Conservation (phyloP, 305 asterid genomes). For the Euphrasia arctica region DNA sequence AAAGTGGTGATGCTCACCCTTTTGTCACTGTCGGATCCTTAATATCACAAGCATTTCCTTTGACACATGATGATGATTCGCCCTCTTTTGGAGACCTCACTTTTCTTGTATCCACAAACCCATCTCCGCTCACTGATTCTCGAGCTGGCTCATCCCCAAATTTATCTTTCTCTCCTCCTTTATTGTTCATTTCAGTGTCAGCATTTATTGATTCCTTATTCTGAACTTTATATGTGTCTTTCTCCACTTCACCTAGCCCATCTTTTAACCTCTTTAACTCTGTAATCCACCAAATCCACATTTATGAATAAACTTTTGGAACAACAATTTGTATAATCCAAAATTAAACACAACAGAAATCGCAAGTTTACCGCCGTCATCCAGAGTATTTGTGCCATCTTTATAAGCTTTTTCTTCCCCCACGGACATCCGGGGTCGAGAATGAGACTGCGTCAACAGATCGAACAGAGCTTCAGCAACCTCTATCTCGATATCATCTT, state of each 20-base stretch:
- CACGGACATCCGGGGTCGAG: conserved; percentile 33
- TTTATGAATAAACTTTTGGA: conserved; percentile 22
- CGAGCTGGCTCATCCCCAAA: conserved; percentile 36
- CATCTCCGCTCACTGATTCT: conserved; percentile 38
- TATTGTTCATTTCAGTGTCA: conserved; percentile 23
- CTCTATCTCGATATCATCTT: conserved; percentile 65
- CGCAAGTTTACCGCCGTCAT: conserved; percentile 29
- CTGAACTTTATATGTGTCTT: conserved; percentile 30
- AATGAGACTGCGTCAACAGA: conserved; percentile 55
- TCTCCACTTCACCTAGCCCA: conserved; percentile 35
- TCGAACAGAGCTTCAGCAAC: conserved; percentile 75
- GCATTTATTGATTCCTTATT: conserved; percentile 34
- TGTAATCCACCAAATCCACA: conserved; percentile 46
- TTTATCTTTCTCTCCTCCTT: conserved; percentile 33
- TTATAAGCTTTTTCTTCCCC: conserved; percentile 29
- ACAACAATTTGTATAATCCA: conserved; percentile 14
- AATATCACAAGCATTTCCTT: conserved; percentile 48
- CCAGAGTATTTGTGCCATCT: conserved; percentile 28
- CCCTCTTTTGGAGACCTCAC: conserved; percentile 43
- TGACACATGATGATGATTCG: conserved; percentile 42
- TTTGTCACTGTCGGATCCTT: conserved; percentile 48
- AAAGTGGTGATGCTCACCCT: conserved; percentile 54
- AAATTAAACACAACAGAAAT: conserved; percentile 7
- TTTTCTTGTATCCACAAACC: conserved; percentile 36
- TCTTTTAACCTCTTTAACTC: conserved; percentile 36